Evolutionary conservation across 2,329 filamentous ascomycete genomes (phyloP), one percentile per base, ranked within the genome.

Genomic region (Fusarium goolgardi): DNA sequence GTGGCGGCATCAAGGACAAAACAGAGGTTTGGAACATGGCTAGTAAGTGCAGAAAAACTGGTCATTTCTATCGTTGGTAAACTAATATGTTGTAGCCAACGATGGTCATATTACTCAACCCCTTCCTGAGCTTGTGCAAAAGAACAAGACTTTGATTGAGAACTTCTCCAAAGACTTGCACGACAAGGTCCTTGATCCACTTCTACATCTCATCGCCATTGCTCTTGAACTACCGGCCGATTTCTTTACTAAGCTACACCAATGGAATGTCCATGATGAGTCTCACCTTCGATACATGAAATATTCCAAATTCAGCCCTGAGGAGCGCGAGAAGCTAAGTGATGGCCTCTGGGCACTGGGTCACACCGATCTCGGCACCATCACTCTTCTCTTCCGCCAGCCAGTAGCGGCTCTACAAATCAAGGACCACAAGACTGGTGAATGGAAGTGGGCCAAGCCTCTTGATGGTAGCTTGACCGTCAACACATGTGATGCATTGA

Each of bases 201-300:
- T 91, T 0, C 82, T 90, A 12, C 82, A 83, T 1, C 82, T 90
- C 3, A 87, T 90, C 53, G 88, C 88, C 7, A 82, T 89, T 35
- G 80, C 90, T 1, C 81, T 90, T 0, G 82, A 90, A 69, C 78
- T 91, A 0, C 85, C 86, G 0, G 82, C 86, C 35, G 87, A 90
- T 79, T 90, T 34, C 80, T 86, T 64, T 79, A 82, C 20, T 78
- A 85, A 67, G 0, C 18, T 76, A 10, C 88, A 90, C 73, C 80
- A 79, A 18, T 90, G 89, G 73, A 82, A 88, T 3, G 79, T 82
- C n/a, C 81, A 84, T 29, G 82, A 84, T 20, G 86, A 89, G 63
- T 85, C 86, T 25, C 86, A 89, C 59, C 79, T 89, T n/a, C 82
- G 88, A 4, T 89, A 88, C 73, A 89, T 89, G 86, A 80, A 84